These are phyloP conservation scores for Collybia sp. DNA, from an alignment of 768 basidiomycete species.

Conservation along the genomic window DNA sequence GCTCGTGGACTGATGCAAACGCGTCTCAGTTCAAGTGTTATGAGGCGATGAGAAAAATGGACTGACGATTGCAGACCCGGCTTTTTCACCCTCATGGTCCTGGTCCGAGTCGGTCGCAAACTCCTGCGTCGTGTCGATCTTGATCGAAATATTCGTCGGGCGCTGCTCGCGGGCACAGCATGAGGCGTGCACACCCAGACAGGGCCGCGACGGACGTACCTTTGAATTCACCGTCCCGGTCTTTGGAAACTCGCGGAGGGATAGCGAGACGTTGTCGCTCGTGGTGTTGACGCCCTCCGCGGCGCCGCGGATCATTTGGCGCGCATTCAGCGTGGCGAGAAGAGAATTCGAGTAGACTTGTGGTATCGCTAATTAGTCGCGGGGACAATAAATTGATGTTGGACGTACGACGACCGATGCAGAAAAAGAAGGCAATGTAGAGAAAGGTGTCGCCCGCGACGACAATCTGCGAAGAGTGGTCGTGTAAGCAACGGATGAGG, in stretches of 20 bases:
- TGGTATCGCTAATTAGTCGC: not conserved
- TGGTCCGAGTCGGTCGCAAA: slow-evolving; percentile 36
- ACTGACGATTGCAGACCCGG: slow-evolving; percentile 12
- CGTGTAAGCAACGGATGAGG: slow-evolving; percentile 2
- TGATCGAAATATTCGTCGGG: slow-evolving; percentile 46
- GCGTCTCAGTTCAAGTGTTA: not conserved
- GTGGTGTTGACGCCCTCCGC: slow-evolving; percentile 34
- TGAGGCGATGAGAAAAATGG: not conserved
- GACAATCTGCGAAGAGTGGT: slow-evolving; percentile 31
- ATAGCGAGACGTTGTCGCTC: slow-evolving; percentile 34
- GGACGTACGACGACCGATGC: slow-evolving; percentile 50
- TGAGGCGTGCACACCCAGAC: not conserved
- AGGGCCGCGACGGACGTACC: slow-evolving; percentile 14
- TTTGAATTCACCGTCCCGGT: slow-evolving; percentile 22
- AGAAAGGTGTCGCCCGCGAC: slow-evolving; percentile 44
- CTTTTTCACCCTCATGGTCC: slow-evolving; percentile 20
- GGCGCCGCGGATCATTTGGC: slow-evolving; percentile 39
- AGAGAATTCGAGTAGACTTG: slow-evolving; percentile 58
- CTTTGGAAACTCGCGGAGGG: slow-evolving; percentile 34
- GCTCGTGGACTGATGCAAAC: slow-evolving; percentile 2
- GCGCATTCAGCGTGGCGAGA: slow-evolving; percentile 55
- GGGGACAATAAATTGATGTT: not conserved
- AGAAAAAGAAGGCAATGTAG: slow-evolving; percentile 59
- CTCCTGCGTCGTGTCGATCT: slow-evolving; percentile 51
- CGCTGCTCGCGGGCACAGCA: slow-evolving; percentile 19